Evolutionary conservation across 371 early-diverging fungal species (phyloP).

Genomic region (Parasitella parasitica): DNA sequence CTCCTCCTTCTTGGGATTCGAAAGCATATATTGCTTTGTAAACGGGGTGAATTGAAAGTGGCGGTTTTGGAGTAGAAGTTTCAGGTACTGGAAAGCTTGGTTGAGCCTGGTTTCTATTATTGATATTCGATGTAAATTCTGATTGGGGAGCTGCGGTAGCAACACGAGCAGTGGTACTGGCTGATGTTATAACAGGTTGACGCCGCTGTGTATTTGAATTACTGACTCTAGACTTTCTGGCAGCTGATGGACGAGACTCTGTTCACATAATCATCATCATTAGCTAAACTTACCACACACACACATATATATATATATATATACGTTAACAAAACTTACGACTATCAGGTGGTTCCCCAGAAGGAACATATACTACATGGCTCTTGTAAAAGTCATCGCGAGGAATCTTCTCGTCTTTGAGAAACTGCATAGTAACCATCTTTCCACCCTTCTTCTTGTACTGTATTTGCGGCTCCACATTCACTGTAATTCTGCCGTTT

Average conservation of each 20-base stretch:
- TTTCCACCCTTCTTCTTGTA: constrained; percentile 81
- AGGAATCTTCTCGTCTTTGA: constrained; percentile 66
- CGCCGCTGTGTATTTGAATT: constrained; percentile 8
- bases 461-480: constrained; percentile 56
- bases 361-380: constrained; percentile 69
- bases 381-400: constrained; percentile 72
- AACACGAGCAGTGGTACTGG: constrained; percentile 6
- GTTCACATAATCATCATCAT: too few relatives aligned
- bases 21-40: constrained; percentile 81
- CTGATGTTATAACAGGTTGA: constrained; percentile 53
- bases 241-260: constrained; percentile 59
- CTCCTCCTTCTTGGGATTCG: constrained; percentile 60
- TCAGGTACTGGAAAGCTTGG: constrained; percentile 2
- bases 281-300: too few relatives aligned
- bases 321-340: constrained; percentile 31
- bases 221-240: constrained; percentile 51
- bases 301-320: too few relatives aligned
- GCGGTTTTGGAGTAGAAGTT: constrained; percentile 40
- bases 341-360: constrained; percentile 71
- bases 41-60: constrained; percentile 56
- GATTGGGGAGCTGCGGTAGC: constrained; percentile 7
- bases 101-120: neutral
- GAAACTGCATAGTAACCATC: constrained; percentile 71
- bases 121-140: neutral
- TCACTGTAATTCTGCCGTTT: constrained; percentile 48